Evolutionary conservation across 2,329 filamentous ascomycete species (phyloP).

Genomic region (Penicillium sclerotigenum): DNA sequence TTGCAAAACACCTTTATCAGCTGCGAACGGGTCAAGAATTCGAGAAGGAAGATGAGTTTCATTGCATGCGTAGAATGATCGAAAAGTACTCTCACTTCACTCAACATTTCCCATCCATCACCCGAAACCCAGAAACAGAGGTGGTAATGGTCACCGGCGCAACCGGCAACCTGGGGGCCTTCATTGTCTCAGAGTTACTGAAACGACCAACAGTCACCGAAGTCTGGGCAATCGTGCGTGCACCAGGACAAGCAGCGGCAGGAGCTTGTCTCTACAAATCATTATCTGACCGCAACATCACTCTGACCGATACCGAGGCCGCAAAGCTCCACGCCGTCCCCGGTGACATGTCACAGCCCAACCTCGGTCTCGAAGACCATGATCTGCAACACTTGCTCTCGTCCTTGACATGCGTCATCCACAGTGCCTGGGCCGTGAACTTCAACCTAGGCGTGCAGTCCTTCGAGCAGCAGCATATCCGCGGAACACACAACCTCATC

Average conservation of each 20-base stretch:
- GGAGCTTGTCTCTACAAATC: conserved; percentile 46
- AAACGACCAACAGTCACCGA: conserved; percentile 37
- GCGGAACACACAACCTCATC: conserved; percentile 48
- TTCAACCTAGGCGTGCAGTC: conserved; percentile 57
- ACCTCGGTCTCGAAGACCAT: conserved; percentile 49
- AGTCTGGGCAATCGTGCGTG: conserved; percentile 58
- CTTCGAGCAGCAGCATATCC: conserved; percentile 56
- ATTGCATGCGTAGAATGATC: conserved; percentile 48
- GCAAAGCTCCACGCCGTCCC: conserved; percentile 49
- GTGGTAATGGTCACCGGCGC: conserved; percentile 57
- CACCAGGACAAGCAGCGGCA: conserved; percentile 37
- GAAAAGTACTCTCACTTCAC: conserved; percentile 44
- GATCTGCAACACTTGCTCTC: conserved; percentile 43
- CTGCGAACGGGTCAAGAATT: conserved; percentile 40
- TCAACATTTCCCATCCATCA: conserved; percentile 22
- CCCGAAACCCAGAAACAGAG: conserved; percentile 26
- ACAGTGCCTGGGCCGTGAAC: conserved; percentile 65
- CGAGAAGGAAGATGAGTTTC: conserved; percentile 41
- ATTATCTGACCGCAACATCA: conserved; percentile 37
- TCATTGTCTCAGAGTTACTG: conserved; percentile 51
- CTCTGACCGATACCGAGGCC: conserved; percentile 18
- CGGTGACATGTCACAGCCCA: conserved; percentile 45
- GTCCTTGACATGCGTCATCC: conserved; percentile 54
- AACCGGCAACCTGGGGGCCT: conserved; percentile 64
- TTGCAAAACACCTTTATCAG: conserved; percentile 47